These are phyloP conservation scores for Heritiera fomes DNA, from an alignment of 345 rosid genomes.

Conservation along the genomic window DNA sequence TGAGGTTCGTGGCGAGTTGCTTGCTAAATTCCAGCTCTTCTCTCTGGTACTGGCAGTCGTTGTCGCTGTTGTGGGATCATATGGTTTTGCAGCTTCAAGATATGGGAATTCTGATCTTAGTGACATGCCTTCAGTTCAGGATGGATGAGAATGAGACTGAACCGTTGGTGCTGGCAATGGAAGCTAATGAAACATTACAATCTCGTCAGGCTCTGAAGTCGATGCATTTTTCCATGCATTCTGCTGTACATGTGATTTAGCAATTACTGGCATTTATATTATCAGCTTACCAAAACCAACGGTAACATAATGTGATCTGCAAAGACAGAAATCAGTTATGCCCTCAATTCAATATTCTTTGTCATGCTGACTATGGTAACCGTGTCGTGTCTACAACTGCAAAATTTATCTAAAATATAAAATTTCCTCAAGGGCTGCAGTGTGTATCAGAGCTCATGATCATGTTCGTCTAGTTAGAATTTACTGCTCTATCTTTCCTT, in stretches of 20 bases:
- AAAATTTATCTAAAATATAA: too few species aligned
- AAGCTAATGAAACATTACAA: neutral
- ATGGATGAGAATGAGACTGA: constrained; percentile 27
- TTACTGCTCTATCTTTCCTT: too few species aligned
- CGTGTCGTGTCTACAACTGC: too few species aligned
- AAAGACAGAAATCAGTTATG: neutral
- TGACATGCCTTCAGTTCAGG: constrained; percentile 29
- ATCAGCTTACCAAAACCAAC: neutral
- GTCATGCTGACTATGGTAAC: neutral
- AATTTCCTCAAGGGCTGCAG: too few species aligned
- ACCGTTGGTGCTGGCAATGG: neutral
- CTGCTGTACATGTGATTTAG: neutral
- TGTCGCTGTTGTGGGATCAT: constrained; percentile 56
- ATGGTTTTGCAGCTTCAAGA: constrained; percentile 61
- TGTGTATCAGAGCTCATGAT: too few species aligned
- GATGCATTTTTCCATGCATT: neutral
- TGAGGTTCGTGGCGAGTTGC: constrained; percentile 72
- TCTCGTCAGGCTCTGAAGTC: too few species aligned
- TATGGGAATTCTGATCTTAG: constrained; percentile 36
- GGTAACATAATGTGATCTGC: neutral
- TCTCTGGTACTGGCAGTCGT: constrained; percentile 62
- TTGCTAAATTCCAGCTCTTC: constrained; percentile 85
- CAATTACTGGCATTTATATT: neutral
- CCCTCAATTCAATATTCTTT: neutral
- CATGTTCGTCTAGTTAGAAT: too few species aligned